phyloP scores from a whole-genome alignment of 768 basidiomycete genomes.

The Lactarius akahatsu region DNA sequence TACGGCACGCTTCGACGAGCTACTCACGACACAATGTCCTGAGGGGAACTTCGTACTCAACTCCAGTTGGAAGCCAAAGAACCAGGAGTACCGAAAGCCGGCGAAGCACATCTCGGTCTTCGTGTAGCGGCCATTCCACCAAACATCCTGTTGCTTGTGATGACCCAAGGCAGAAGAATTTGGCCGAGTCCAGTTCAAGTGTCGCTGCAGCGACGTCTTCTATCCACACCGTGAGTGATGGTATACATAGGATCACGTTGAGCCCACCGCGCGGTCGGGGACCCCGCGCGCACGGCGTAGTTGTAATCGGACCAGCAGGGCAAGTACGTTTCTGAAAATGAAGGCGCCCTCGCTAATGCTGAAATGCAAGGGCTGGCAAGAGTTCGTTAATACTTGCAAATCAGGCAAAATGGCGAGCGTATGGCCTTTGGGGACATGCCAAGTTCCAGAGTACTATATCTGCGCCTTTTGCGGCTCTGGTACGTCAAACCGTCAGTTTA shows the following conservation, averaged over 20 bases:
- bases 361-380: slow-evolving; percentile 59
- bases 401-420: slow-evolving; percentile 69
- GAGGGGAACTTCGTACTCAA: slow-evolving; percentile 43
- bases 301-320: slow-evolving; percentile 67
- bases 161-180: slow-evolving; percentile 5
- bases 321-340: slow-evolving; percentile 33
- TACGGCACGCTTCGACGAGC: slow-evolving; percentile 49
- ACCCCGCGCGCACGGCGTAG: slow-evolving; percentile 56
- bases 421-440: slow-evolving; percentile 76
- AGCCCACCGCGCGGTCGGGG: slow-evolving; percentile 42
- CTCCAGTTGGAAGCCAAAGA: slow-evolving; percentile 38
- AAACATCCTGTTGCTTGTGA: background rate
- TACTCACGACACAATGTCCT: slow-evolving; percentile 55
- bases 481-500: slow-evolving; percentile 34
- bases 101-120: slow-evolving; percentile 43
- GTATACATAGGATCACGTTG: slow-evolving; percentile 46
- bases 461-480: slow-evolving; percentile 67
- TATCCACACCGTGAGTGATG: slow-evolving; percentile 39
- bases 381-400: slow-evolving; percentile 67
- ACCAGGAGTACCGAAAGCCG: slow-evolving; percentile 26
- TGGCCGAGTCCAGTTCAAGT: slow-evolving; percentile 13
- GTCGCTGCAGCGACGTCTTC: slow-evolving; percentile 23
- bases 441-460: slow-evolving; percentile 66
- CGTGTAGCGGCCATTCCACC: slow-evolving; percentile 38
- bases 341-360: slow-evolving; percentile 5